Percentiles rank a stretch among this genome's conserved stretches.
Evolutionary conservation across 108 stramenopile genomes (phyloP).

Genomic region (Nitzschia putrida): DNA sequence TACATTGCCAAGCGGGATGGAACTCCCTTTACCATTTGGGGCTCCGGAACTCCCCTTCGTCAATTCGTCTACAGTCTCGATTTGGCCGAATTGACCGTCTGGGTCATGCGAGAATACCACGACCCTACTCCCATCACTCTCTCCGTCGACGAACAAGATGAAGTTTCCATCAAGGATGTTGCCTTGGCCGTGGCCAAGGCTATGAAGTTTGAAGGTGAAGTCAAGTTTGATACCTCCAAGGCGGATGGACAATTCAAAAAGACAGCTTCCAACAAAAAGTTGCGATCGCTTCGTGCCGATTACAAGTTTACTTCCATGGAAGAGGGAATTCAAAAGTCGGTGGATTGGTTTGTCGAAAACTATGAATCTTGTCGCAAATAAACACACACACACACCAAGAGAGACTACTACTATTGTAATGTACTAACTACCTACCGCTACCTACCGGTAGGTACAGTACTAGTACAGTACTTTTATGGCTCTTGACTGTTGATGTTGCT

Average conservation of each 20-base stretch:
- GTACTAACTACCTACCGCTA: background rate
- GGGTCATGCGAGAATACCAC: slow-evolving; percentile 93
- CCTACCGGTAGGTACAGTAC: no score
- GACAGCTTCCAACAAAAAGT: slow-evolving; percentile 94
- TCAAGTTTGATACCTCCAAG: slow-evolving; percentile 90
- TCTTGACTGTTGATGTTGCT: no score
- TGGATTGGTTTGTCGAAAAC: slow-evolving; percentile 92
- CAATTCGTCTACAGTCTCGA: slow-evolving; percentile 96
- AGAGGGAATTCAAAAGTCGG: slow-evolving; percentile 89
- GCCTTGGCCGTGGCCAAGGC: slow-evolving; percentile 91
- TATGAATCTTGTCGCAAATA: slow-evolving; percentile 63
- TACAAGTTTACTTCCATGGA: slow-evolving; percentile 93
- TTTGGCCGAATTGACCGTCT: slow-evolving; percentile 94
- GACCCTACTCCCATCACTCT: slow-evolving; percentile 92
- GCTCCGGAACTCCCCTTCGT: slow-evolving; percentile 91
- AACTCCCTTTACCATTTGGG: slow-evolving; percentile 96
- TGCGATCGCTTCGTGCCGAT: slow-evolving; percentile 84
- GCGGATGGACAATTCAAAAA: slow-evolving; percentile 99
- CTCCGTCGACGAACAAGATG: slow-evolving; percentile 89
- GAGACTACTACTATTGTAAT: background rate
- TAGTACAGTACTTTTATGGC: no score
- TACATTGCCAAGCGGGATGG: slow-evolving; percentile 90
- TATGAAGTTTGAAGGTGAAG: slow-evolving; percentile 90
- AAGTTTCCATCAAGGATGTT: slow-evolving; percentile 95
- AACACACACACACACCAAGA: background rate